phyloP scores from a whole-genome alignment of 495 filamentous ascomycete species.

The Aspergillus avenaceus region DNA sequence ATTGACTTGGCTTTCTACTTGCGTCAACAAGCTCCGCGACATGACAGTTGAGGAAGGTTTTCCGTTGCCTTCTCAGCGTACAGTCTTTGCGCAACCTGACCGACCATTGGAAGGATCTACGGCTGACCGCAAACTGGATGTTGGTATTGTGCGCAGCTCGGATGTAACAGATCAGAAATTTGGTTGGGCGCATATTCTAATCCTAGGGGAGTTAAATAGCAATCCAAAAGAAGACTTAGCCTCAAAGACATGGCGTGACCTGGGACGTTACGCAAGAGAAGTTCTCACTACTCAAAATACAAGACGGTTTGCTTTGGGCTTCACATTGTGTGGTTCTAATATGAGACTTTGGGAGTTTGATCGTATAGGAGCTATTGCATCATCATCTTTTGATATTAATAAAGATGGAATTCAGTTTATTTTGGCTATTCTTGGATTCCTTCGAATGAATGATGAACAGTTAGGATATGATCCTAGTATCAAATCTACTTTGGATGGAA shows the following conservation, averaged over 20 bases:
- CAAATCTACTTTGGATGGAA: constrained; percentile 24
- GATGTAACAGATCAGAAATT: background rate
- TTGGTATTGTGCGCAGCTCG: background rate
- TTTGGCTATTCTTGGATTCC: constrained; percentile 38
- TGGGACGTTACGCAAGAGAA: constrained; percentile 8
- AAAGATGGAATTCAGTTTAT: constrained; percentile 40
- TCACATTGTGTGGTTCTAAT: constrained; percentile 14
- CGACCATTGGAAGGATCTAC: constrained; percentile 1
- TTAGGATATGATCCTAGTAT: constrained; percentile 41
- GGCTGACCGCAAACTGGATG: constrained; percentile 1
- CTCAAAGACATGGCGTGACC: constrained; percentile 12
- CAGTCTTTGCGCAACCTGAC: background rate
- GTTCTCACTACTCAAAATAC: constrained; percentile 10
- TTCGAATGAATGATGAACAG: constrained; percentile 40
- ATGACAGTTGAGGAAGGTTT: background rate
- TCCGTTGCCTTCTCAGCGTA: background rate
- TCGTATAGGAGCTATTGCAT: constrained; percentile 40
- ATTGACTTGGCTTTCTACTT: background rate
- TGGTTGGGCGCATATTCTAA: constrained; percentile 15
- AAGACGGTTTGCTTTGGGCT: constrained; percentile 13
- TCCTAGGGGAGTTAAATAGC: constrained; percentile 15
- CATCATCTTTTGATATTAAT: constrained; percentile 42
- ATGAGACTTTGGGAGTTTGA: constrained; percentile 35
- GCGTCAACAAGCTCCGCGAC: background rate
- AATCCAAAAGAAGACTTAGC: constrained; percentile 3